These are phyloP conservation scores for Rhynchosporium secalis DNA, from an alignment of 2,329 filamentous ascomycete species.

Conservation along the genomic window DNA sequence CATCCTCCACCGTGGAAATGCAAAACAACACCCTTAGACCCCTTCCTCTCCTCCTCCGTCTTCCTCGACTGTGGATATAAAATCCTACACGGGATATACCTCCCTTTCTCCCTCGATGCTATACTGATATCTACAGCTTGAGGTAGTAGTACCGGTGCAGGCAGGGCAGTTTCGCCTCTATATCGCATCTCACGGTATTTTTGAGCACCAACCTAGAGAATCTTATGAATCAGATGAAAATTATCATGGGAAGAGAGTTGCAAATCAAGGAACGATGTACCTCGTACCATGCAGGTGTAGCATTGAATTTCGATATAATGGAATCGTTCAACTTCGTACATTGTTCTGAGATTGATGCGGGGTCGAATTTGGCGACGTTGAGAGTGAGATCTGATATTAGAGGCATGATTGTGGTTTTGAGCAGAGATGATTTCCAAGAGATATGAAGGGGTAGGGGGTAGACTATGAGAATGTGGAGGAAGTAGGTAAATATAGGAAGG, in stretches of 20 bases:
- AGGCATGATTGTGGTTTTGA: conserved; percentile 33
- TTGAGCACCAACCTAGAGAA: conserved; percentile 49
- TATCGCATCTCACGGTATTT: conserved; percentile 55
- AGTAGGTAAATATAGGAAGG: too few relatives aligned
- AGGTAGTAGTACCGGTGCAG: conserved; percentile 47
- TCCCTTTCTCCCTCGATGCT: conserved; percentile 52
- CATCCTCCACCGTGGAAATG: conserved; percentile 57
- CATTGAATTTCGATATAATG: conserved; percentile 32
- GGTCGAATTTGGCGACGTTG: conserved; percentile 47
- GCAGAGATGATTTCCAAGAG: too few relatives aligned
- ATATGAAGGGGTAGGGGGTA: neutral
- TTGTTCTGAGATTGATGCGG: conserved; percentile 42
- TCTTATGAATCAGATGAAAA: conserved; percentile 1
- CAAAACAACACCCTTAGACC: conserved; percentile 50
- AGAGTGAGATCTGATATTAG: conserved; percentile 44
- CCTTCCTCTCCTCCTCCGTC: conserved; percentile 49
- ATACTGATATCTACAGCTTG: conserved; percentile 49
- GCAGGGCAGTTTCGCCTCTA: conserved; percentile 53
- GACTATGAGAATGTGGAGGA: neutral
- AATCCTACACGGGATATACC: conserved; percentile 51
- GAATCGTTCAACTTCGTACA: conserved; percentile 48
- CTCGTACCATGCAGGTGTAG: conserved; percentile 53
- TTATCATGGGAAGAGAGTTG: neutral
- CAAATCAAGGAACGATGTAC: conserved; percentile 35
- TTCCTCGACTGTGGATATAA: conserved; percentile 29